Evolutionary conservation across 371 early-diverging fungal genomes (phyloP).

Genomic region (Mucor irregularis): DNA sequence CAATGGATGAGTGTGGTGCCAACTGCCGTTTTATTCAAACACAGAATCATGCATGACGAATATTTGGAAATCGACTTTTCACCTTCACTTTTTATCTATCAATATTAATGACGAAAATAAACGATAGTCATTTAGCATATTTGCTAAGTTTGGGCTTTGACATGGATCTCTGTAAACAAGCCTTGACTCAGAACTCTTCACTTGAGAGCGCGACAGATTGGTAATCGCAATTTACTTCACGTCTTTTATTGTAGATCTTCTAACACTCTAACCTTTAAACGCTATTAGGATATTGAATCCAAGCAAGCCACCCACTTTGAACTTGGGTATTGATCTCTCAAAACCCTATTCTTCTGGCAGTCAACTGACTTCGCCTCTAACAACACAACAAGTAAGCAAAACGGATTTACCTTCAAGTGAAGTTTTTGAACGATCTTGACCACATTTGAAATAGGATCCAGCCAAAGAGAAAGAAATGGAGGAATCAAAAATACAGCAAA

Average conservation of each 20-base stretch:
- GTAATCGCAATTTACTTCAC: no score
- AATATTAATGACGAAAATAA: not conserved
- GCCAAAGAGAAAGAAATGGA: not conserved
- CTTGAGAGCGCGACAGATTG: conserved; percentile 39
- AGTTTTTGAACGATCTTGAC: not conserved
- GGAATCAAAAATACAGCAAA: not conserved
- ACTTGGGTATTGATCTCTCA: not conserved
- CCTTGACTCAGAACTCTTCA: conserved; percentile 20
- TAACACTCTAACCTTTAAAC: no score
- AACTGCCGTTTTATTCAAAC: no score
- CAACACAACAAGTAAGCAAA: not conserved
- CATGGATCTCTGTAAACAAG: conserved; percentile 30
- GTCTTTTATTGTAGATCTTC: no score
- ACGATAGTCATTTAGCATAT: conserved; percentile 32
- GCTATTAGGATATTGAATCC: conserved; percentile 6
- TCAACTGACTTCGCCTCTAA: not conserved
- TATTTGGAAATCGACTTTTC: no score
- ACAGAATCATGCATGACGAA: no score
- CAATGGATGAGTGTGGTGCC: no score
- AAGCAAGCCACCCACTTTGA: not conserved
- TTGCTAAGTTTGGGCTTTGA: conserved; percentile 37
- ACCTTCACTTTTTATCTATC: not conserved
- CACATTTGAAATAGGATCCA: not conserved
- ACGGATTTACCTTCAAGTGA: not conserved
- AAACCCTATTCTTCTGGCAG: not conserved